Conservation (phyloP, 352 stramenopile genomes). For the Peronospora farinosa region DNA sequence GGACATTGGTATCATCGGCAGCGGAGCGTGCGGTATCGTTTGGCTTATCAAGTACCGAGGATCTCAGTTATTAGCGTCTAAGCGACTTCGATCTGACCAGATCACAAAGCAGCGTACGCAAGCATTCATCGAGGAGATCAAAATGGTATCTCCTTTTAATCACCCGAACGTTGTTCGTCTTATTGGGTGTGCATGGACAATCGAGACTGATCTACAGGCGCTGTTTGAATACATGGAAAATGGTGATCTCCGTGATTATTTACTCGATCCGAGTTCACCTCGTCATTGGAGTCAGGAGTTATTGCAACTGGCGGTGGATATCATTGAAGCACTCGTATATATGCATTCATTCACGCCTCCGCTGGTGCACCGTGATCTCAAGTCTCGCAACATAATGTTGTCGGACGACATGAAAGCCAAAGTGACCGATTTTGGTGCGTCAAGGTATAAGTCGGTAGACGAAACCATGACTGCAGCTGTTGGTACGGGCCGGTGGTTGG, state of each 20-base stretch:
- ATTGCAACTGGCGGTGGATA: constrained; percentile 42
- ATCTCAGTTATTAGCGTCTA: constrained; percentile 38
- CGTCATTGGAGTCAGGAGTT: constrained; percentile 37
- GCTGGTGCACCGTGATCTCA: constrained; percentile 57
- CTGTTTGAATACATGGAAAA: constrained; percentile 65
- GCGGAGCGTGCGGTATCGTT: constrained; percentile 40
- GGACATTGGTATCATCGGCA: constrained; percentile 43
- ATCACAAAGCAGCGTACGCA: constrained; percentile 34
- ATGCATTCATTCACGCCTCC: constrained; percentile 49
- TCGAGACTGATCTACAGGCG: constrained; percentile 46
- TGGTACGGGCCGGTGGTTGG: constrained; percentile 47
- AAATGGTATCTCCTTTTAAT: constrained; percentile 49
- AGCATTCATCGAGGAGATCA: constrained; percentile 65
- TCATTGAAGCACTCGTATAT: constrained; percentile 54
- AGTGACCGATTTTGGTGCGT: constrained; percentile 55
- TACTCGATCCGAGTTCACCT: constrained; percentile 23
- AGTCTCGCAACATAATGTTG: constrained; percentile 52
- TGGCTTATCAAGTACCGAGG: constrained; percentile 43
- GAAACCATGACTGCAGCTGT: constrained; percentile 49
- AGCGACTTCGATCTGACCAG: constrained; percentile 42
- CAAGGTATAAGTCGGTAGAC: constrained; percentile 33
- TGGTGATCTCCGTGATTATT: constrained; percentile 48
- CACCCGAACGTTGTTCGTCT: constrained; percentile 64
- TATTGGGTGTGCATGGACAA: constrained; percentile 56
- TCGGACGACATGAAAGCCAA: constrained; percentile 38